phyloP scores from a whole-genome alignment of 140 eudicot species.

The Erigeron philadelphicus region DNA sequence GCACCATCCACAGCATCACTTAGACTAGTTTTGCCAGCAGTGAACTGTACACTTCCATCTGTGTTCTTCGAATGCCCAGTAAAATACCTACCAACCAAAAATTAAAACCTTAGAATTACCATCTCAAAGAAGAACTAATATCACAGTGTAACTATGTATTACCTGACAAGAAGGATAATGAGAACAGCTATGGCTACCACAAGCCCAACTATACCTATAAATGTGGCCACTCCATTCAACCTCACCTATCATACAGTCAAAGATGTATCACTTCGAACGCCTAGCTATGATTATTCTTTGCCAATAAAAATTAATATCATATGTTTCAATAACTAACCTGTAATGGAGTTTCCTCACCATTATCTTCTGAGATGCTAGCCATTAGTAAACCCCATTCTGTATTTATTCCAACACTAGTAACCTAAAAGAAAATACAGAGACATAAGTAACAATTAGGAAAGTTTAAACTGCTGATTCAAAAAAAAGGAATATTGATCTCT shows the following conservation, averaged over 20 bases:
- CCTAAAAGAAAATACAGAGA: constrained; percentile 36
- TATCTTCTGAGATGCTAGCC: constrained; percentile 98
- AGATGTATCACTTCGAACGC: constrained; percentile 5
- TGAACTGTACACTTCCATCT: constrained; percentile 38
- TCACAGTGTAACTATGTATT: constrained; percentile 3
- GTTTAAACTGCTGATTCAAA: neutral
- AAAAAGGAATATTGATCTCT: neutral
- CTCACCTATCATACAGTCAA: constrained; percentile 52
- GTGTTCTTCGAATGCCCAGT: constrained; percentile 57
- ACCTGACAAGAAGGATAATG: constrained; percentile 68
- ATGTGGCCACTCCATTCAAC: constrained; percentile 89
- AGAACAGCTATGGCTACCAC: constrained; percentile 70
- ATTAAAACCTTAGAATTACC: neutral
- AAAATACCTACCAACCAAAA: constrained; percentile 46
- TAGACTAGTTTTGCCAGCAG: constrained; percentile 52
- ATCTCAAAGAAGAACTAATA: neutral
- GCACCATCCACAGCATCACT: constrained; percentile 75
- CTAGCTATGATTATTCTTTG: neutral
- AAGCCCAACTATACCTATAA: constrained; percentile 86
- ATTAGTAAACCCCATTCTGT: constrained; percentile 98
- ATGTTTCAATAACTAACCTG: constrained; percentile 46
- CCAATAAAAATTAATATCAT: neutral
- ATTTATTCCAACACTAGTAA: constrained; percentile 83
- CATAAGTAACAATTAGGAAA: neutral
- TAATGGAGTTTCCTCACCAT: constrained; percentile 96